phyloP scores from a whole-genome alignment of 106 monocot species.

The Platanthera guangdongensis region DNA sequence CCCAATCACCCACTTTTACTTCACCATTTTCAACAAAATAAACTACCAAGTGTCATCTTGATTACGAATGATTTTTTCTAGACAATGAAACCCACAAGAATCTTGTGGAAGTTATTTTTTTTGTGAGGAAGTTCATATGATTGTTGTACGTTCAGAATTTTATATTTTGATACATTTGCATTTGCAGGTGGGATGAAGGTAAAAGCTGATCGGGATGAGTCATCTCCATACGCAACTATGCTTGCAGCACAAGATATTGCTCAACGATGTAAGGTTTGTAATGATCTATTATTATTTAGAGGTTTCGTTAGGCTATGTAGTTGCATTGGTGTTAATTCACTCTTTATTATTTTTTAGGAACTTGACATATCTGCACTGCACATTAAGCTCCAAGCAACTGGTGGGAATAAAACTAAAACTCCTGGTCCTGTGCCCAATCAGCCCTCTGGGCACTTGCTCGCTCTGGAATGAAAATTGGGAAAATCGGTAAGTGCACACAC shows the following conservation, averaged over 20 bases:
- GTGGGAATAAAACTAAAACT: constrained; percentile 57
- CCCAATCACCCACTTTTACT: too few species aligned
- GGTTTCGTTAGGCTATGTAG: too few species aligned
- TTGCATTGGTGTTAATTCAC: not conserved
- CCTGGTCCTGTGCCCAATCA: constrained; percentile 55
- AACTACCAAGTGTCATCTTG: too few species aligned
- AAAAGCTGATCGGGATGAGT: constrained; percentile 70
- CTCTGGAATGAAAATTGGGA: constrained; percentile 55
- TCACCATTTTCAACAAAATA: too few species aligned
- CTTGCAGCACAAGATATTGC: constrained; percentile 78
- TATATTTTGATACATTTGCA: too few species aligned
- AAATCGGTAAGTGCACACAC: constrained; percentile 49
- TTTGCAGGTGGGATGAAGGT: too few species aligned
- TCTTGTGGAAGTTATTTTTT: too few species aligned
- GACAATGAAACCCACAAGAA: too few species aligned
- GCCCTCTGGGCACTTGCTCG: constrained; percentile 36
- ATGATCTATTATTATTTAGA: not conserved
- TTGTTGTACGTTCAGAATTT: too few species aligned
- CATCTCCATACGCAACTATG: constrained; percentile 77
- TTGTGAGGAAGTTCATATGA: too few species aligned
- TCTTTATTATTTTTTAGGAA: constrained; percentile 19
- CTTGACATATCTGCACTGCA: constrained; percentile 47
- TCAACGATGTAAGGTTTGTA: constrained; percentile 4
- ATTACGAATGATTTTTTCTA: too few species aligned
- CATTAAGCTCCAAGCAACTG: constrained; percentile 55